Base-by-base conservation (phyloP, 2,329 filamentous ascomycete genomes). In the Aphanoascus verrucosus region DNA sequence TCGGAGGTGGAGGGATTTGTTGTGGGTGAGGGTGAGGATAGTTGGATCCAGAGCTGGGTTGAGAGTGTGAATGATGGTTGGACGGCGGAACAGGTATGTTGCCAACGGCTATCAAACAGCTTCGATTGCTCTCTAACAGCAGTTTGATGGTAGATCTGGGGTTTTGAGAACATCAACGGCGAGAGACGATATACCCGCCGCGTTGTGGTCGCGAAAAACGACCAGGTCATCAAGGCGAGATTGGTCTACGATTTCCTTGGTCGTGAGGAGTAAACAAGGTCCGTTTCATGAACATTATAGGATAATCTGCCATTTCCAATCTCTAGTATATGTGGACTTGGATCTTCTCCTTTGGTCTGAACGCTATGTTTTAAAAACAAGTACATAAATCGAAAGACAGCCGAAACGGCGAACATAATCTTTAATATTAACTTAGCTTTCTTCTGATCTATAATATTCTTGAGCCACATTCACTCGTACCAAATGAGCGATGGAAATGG, bases 1-100 rank as follows among this genome's bases (percentile, higher is more conserved):
- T 80, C 71, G 54, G 73, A 83, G 52, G 74, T 73, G 57, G 68
- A 74, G 47, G 79, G 78, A 31, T 89, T 84, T 77, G 62, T 80
- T 12, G 47, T 31, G 6, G 19, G 20, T 73, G 75, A 1, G 69
- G 66, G 67, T 0, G 69, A 74, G 49, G 69, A 72, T n/a, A 58
- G 64, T 35, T 70, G 73, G 54, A 57, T 82, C 20, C 70, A 81
- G 64, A 75, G 68, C 57, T 74, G 64, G 56, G 78, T 75, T 17
- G 67, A 69, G 51, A 80, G 74, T 60, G 56, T 71, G 42, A 70
- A 72, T 47, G 62, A 64, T 58, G 69, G 69, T 23, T 84, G 81
- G 80, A 76, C 68, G 31, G 80, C 77, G 2, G 69, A 74, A 57
- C 79, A 81, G 71, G 71, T 74, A 61, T 49, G 63, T 49, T 56